phyloP scores from a whole-genome alignment of 495 filamentous ascomycete species.

The Aspergillus baeticus region DNA sequence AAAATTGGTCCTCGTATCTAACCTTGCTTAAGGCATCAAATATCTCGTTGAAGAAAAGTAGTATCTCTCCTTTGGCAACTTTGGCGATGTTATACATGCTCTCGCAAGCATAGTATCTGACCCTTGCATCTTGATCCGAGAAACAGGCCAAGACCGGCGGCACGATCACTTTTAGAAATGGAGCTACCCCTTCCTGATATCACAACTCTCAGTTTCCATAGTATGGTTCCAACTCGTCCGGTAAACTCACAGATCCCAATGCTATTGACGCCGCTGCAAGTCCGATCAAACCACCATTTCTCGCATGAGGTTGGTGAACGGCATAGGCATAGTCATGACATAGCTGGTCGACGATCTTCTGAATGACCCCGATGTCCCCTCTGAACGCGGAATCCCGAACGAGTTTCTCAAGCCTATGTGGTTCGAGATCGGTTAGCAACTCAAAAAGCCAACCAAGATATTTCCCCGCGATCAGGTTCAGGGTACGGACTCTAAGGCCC shows the following conservation, averaged over 20 bases:
- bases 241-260: slow-evolving; percentile 73
- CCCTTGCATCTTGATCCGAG: slow-evolving; percentile 94
- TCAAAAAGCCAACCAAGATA: neutral
- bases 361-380: slow-evolving; percentile 74
- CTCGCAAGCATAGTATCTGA: slow-evolving; percentile 98
- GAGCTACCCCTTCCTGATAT: slow-evolving; percentile 76
- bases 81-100: slow-evolving; percentile 99
- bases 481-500: slow-evolving; percentile 84
- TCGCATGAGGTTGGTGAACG: slow-evolving; percentile 93
- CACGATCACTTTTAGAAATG: slow-evolving; percentile 88
- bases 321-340: slow-evolving; percentile 98
- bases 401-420: slow-evolving; percentile 75
- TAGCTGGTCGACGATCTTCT: slow-evolving; percentile 88
- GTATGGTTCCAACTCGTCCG: neutral
- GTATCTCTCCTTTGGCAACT: slow-evolving; percentile 95
- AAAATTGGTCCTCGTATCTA: slow-evolving; percentile 14
- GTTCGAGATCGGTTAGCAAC: slow-evolving; percentile 10
- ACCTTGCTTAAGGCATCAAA: slow-evolving; percentile 98
- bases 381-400: slow-evolving; percentile 80
- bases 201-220: slow-evolving; percentile 23
- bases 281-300: slow-evolving; percentile 96
- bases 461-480: neutral
- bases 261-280: slow-evolving; percentile 96
- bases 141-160: slow-evolving; percentile 99
- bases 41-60: slow-evolving; percentile 96